phyloP scores from a whole-genome alignment of 2,329 filamentous ascomycete genomes.

The Cryphonectria nitschkei region DNA sequence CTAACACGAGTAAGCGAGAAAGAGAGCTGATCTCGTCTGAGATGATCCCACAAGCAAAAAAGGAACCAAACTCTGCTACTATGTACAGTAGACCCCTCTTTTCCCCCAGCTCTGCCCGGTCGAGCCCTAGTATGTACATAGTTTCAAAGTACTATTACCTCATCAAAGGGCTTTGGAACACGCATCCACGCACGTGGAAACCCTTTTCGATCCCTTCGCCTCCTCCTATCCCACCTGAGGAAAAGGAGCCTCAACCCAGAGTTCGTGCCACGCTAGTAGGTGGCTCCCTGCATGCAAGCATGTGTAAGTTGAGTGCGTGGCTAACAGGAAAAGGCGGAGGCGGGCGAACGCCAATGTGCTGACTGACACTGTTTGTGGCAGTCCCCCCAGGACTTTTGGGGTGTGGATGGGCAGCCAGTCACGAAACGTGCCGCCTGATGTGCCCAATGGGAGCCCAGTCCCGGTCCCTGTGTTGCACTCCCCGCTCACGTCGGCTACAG shows the following conservation, averaged over 20 bases:
- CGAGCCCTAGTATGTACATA: background rate
- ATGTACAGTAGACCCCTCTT: background rate
- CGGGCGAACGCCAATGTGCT: background rate
- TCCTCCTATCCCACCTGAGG: background rate
- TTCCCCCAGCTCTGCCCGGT: background rate
- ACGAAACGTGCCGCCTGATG: background rate
- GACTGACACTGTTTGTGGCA: background rate
- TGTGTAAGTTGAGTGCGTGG: background rate
- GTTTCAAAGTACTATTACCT: background rate
- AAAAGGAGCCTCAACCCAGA: constrained; percentile 4
- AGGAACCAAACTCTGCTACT: no score
- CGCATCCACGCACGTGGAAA: background rate
- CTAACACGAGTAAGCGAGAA: background rate
- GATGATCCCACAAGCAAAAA: no score
- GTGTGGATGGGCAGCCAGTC: background rate
- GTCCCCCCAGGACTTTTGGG: background rate
- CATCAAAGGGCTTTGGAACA: background rate
- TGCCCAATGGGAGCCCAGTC: background rate
- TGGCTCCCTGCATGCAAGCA: background rate
- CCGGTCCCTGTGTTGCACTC: background rate
- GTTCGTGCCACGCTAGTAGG: background rate
- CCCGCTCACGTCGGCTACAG: background rate
- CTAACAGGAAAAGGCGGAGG: background rate
- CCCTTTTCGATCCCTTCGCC: background rate
- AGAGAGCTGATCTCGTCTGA: background rate